Conservation (phyloP, 1,284 basidiomycete species). For the Meripilus lineatus region DNA sequence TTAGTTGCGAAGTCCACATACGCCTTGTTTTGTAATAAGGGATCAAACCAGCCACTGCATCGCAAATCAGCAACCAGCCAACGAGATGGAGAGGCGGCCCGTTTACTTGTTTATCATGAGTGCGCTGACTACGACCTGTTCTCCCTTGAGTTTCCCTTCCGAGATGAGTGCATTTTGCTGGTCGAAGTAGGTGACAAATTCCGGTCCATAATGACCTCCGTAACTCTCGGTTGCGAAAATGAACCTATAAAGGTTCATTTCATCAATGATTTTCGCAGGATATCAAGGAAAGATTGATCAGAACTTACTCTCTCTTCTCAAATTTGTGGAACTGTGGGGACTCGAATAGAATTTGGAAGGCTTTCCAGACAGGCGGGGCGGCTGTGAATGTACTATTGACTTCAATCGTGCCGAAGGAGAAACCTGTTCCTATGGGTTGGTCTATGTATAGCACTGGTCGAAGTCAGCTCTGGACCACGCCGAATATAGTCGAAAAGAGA, state of each 20-base stretch:
- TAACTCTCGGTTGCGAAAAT: constrained; percentile 65
- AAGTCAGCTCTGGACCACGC: neutral
- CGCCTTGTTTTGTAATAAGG: constrained; percentile 55
- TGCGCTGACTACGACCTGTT: constrained; percentile 36
- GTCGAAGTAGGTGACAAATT: constrained; percentile 61
- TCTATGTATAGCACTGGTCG: constrained; percentile 69
- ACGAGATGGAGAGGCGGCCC: neutral
- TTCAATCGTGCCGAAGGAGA: constrained; percentile 54
- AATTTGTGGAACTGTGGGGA: constrained; percentile 55
- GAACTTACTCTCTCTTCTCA: constrained; percentile 47
- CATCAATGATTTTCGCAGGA: neutral
- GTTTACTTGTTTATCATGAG: constrained; percentile 38
- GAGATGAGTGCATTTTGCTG: constrained; percentile 57
- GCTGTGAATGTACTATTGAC: constrained; percentile 51
- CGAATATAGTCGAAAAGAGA: neutral
- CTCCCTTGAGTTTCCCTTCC: constrained; percentile 31
- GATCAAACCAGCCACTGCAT: constrained; percentile 61
- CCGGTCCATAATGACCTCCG: constrained; percentile 65
- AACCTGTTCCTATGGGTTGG: constrained; percentile 69
- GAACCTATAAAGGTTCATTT: constrained; percentile 34
- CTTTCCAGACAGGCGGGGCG: constrained; percentile 52
- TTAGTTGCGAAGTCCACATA: constrained; percentile 56
- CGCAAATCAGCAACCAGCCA: neutral
- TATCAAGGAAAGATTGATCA: constrained; percentile 5
- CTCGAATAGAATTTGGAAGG: constrained; percentile 66